Percentiles rank a stretch among this genome's conserved stretches.
Conservation (phyloP, 1,139 yeast genomes). For the Candida frijolesensis region DNA sequence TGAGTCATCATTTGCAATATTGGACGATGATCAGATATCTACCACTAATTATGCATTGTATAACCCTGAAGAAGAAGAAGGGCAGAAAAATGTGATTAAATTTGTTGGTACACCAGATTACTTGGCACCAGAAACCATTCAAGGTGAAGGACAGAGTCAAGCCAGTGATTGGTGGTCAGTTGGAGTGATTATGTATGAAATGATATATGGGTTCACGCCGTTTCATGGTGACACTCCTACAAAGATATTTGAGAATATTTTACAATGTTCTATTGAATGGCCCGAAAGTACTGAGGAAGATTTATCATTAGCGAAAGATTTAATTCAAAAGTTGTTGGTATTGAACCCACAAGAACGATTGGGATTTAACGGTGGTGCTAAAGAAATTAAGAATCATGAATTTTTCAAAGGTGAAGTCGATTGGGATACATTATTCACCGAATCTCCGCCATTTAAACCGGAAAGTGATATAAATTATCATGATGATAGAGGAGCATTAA, state of each 20-base stretch:
- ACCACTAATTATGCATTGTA: conserved; percentile 61
- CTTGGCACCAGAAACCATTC: conserved; percentile 93
- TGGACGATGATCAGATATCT: conserved; percentile 46
- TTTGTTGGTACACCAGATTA: conserved; percentile 99
- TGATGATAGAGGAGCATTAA: conserved; percentile 84
- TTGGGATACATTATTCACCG: conserved; percentile 76
- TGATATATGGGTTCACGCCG: conserved; percentile 92
- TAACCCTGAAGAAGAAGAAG: conserved; percentile 63
- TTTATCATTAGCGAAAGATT: conserved; percentile 51
- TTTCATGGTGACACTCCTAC: conserved; percentile 86
- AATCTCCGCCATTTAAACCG: conserved; percentile 86
- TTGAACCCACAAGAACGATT: conserved; percentile 67
- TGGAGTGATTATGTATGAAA: conserved; percentile 93
- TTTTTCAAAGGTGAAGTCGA: conserved; percentile 65
- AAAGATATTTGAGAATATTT: conserved; percentile 77
- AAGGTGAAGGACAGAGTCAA: conserved; percentile 82
- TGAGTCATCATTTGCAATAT: conserved; percentile 56
- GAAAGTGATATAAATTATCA: conserved; percentile 90
- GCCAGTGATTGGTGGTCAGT: conserved; percentile 98
- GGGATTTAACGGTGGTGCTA: conserved; percentile 80
- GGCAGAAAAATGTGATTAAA: conserved; percentile 22
- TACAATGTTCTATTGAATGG: conserved; percentile 80
- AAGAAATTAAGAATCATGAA: conserved; percentile 76
- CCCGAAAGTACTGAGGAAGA: conserved; percentile 57
- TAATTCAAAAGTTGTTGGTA: conserved; percentile 62